Evolutionary conservation across 345 rosid species (phyloP).

Genomic region (Citrus inodora): DNA sequence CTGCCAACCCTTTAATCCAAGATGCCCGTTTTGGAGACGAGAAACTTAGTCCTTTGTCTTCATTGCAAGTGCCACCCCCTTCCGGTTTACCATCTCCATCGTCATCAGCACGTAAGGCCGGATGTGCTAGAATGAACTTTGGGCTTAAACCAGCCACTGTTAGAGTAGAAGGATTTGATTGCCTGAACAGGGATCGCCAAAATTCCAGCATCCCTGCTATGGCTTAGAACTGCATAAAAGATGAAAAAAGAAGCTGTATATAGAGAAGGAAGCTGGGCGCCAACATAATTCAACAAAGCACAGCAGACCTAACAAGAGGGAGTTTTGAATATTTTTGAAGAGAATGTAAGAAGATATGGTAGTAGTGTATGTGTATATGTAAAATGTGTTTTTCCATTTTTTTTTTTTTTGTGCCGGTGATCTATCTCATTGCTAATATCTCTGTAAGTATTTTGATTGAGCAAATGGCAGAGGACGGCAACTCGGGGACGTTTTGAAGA

Average conservation of each 20-base stretch:
- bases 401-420: conserved; percentile 3
- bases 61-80: conserved; percentile 48
- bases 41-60: conserved; percentile 35
- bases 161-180: conserved; percentile 99
- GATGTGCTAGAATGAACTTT: conserved; percentile 67
- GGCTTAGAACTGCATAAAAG: conserved; percentile 57
- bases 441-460: conserved; percentile 43
- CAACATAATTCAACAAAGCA: conserved; percentile 19
- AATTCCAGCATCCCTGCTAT: conserved; percentile 96
- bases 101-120: conserved; percentile 59
- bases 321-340: conserved; percentile 33
- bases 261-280: conserved; percentile 45
- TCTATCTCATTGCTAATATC: conserved; percentile 25
- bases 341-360: conserved; percentile 12
- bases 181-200: conserved; percentile 92
- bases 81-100: conserved; percentile 54
- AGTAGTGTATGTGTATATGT: conserved; percentile 27
- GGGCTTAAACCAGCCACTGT: conserved; percentile 85
- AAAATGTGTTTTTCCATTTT: background rate
- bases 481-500: conserved; percentile 22
- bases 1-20: conserved; percentile 69
- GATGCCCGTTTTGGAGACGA: conserved; percentile 86
- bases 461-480: conserved; percentile 9
- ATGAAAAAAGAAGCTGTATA: conserved; percentile 50
- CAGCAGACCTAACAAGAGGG: conserved; percentile 36